Percentiles rank a stretch among this genome's conserved stretches.
Conservation (phyloP, 2,329 filamentous ascomycete species). For the Catunica adiposa region DNA sequence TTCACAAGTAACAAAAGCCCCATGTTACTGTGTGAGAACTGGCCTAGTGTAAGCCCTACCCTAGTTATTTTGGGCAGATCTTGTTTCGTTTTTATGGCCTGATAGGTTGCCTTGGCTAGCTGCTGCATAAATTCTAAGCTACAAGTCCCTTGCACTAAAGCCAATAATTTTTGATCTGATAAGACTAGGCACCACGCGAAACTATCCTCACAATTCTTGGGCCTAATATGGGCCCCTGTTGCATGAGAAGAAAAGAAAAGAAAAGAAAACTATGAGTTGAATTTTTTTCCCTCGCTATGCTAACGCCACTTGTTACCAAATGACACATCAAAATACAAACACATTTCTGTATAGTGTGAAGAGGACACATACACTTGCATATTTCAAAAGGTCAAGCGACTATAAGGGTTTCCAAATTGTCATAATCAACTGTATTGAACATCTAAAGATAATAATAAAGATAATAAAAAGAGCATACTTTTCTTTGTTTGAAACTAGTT, state of each 20-base stretch:
- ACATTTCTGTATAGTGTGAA: too few relatives aligned
- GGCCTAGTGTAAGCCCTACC: neutral
- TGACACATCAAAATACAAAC: neutral
- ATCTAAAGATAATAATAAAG: too few relatives aligned
- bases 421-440: too few relatives aligned
- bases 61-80: neutral
- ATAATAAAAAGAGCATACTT: neutral
- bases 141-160: neutral
- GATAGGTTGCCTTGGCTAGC: neutral
- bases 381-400: neutral
- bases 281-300: neutral
- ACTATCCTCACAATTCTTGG: slow-evolving; percentile 5
- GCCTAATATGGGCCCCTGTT: too few relatives aligned
- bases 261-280: neutral
- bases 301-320: neutral
- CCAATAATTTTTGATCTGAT: slow-evolving; percentile 12
- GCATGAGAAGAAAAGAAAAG: too few relatives aligned
- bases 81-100: neutral
- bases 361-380: neutral
- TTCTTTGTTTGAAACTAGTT: neutral
- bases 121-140: neutral
- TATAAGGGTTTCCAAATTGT: neutral
- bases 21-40: neutral
- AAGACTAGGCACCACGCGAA: slow-evolving; percentile 6
- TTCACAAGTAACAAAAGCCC: neutral